phyloP scores from a whole-genome alignment of 176 grass and related monocot genomes.

The Avena atlantica region DNA sequence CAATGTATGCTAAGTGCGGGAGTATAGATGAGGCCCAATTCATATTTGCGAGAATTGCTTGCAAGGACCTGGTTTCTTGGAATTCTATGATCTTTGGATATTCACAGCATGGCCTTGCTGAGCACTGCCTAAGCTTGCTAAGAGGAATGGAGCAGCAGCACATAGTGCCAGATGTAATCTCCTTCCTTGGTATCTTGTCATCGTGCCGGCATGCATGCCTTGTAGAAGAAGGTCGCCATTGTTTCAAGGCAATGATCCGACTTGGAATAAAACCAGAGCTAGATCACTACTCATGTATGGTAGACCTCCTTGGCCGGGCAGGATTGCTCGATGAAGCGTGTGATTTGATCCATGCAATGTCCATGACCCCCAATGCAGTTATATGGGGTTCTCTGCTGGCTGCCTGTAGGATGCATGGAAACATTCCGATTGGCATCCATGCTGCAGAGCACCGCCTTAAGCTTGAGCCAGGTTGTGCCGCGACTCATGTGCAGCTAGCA shows the following conservation, averaged over 20 bases:
- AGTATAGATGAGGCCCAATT: slow-evolving; percentile 41
- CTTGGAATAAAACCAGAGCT: slow-evolving; percentile 57
- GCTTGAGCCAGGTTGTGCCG: slow-evolving; percentile 58
- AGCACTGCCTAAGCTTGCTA: slow-evolving; percentile 44
- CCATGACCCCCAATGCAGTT: slow-evolving; percentile 44
- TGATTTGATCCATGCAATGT: slow-evolving; percentile 55
- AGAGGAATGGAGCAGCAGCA: slow-evolving; percentile 48
- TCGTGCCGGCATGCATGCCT: slow-evolving; percentile 56
- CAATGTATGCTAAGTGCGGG: slow-evolving; percentile 64
- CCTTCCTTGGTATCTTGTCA: slow-evolving; percentile 54
- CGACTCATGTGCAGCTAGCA: slow-evolving; percentile 61
- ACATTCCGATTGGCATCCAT: slow-evolving; percentile 43
- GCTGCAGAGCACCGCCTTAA: slow-evolving; percentile 57
- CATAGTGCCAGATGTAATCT: slow-evolving; percentile 48
- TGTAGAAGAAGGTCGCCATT: slow-evolving; percentile 30
- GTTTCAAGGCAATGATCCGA: slow-evolving; percentile 43
- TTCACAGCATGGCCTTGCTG: slow-evolving; percentile 67
- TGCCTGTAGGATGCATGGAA: slow-evolving; percentile 54
- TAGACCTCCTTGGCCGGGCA: slow-evolving; percentile 68
- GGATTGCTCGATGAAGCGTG: slow-evolving; percentile 62
- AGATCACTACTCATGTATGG: slow-evolving; percentile 73
- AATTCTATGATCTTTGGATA: slow-evolving; percentile 67
- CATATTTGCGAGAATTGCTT: slow-evolving; percentile 40
- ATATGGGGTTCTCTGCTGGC: slow-evolving; percentile 68
- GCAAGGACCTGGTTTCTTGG: slow-evolving; percentile 55